Evolutionary conservation across 148 eudicot species (phyloP), one percentile per base, ranked within the genome.

Genomic region (Nepenthes gracilis): DNA sequence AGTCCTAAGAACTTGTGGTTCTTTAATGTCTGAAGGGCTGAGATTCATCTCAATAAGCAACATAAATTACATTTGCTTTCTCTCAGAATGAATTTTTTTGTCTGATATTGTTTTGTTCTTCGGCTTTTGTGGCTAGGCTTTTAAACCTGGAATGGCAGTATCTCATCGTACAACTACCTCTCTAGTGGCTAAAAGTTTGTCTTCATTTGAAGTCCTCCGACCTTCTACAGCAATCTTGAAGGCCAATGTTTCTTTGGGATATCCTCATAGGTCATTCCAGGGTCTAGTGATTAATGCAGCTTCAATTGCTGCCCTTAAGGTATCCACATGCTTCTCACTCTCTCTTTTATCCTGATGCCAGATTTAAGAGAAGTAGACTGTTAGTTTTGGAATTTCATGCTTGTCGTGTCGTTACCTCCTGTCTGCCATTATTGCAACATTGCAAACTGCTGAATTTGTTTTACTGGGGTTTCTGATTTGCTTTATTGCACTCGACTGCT

Each of bases 261-360:
- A 61, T 66, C 23, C 61, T 33, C 62, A 66, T 13, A 70, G 77
- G 70, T 60, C 68, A 4, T 72, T 65, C 64, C 73, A 69, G 53
- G 76, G 78, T 14, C 76, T 78, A 53, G 62, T 66, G 54, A 72
- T 80, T 36, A 80, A 75, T 72, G 82, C 85, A 33, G 81, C 83
- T 50, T 77, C 85, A 34, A 66, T 67, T 58, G 78, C 78, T 65
- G 74, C 88, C 10, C 81, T 82, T 6, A 83, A 80, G 85, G 88
- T 79, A 48, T 52, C 23, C 6, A 2, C 36, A 45, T 43, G 36
- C 6, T 32, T 1, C 1, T 52, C 6, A 49, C 7, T 59, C 15
- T 5, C 55, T 12, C 32, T 15, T 15, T 12, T 52, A 12, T 52
- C 58, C 6, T 65, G 51, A n/a, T 33, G 66, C 58, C 8, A 40